Base-by-base conservation (phyloP, 2,329 filamentous ascomycete species). In the Penicillium sp. region DNA sequence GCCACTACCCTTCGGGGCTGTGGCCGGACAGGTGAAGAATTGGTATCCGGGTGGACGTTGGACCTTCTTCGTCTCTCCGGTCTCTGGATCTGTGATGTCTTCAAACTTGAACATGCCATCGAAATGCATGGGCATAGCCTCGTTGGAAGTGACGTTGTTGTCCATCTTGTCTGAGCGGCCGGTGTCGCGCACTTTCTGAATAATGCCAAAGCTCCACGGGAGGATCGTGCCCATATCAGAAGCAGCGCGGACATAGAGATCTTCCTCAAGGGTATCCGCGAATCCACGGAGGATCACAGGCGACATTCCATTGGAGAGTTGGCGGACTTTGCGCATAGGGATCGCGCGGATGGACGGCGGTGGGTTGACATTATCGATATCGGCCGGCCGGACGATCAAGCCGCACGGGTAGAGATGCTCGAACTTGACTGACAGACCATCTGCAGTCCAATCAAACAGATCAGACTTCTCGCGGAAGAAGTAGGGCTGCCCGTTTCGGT, bases 41-140 rank as follows among this genome's bases (percentile, higher is more conserved):
- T 80, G 77, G 47, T 77, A 79, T 0, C 70, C 64, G 0, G 75
- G 75, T 3, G 74, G 70, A 3, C 53, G 63, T 0, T 74, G 67
- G 2, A 72, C 55, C 1, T 63, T 47, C n/a, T 60, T 59, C n/a
- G 67, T 67, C 4, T 67, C 64, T 0, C 70, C 73, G 1, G 67
- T 58, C 6, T 25, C 56, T 2, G 63, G 60, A 2, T 69, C 59
- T 0, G 41, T 56, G 14, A 65, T 53, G 36, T 72, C 72, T 7
- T 67, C 64, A 0, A 74, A 73, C 51, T 78, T 79, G 64, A 79
- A 80, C 18, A 79, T 58, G 0, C 77, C 77, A 34, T 80, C 77
- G 25, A 71, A 80, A 47, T 80, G 77, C 56, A 77, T 77, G 0
- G 77, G 76, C 75, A 79, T 78, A 45, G 72, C 71, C 42, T 78